Conservation (phyloP, 2,329 filamentous ascomycete species). For the Ramularia collo-cygni region DNA sequence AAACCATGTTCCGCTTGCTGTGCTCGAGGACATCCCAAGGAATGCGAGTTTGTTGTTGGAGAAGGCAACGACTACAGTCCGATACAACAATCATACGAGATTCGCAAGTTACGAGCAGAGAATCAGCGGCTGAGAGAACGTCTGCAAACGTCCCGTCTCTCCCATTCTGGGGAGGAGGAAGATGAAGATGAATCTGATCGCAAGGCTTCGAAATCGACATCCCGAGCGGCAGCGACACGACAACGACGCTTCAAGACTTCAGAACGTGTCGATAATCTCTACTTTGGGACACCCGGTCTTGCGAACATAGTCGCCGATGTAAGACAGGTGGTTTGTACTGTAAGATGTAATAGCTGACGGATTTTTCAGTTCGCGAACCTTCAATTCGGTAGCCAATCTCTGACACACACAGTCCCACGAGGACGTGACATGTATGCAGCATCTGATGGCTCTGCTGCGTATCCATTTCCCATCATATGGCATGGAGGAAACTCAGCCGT, state of each 20-base stretch:
- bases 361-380: constrained; percentile 36
- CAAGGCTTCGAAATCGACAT: constrained; percentile 17
- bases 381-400: constrained; percentile 34
- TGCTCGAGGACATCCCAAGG: constrained; percentile 41
- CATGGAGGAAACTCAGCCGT: constrained; percentile 19
- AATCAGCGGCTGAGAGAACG: constrained; percentile 40
- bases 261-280: constrained; percentile 40
- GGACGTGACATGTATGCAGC: constrained; percentile 36
- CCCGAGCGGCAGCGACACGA: constrained; percentile 20
- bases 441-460: constrained; percentile 27
- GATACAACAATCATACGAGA: constrained; percentile 43
- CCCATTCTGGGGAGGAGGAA: constrained; percentile 32
- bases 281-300: constrained; percentile 45
- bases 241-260: constrained; percentile 33
- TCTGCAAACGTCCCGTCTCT: constrained; percentile 28
- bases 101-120: constrained; percentile 40
- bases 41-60: constrained; percentile 40
- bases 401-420: constrained; percentile 36
- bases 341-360: constrained; percentile 10
- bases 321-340: constrained; percentile 12
- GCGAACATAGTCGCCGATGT: constrained; percentile 44
- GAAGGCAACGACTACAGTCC: constrained; percentile 42
- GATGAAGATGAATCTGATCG: constrained; percentile 28
- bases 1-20: constrained; percentile 45
- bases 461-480: constrained; percentile 42